A percentile compares a stretch with the other conserved stretches of the same genome.
Conservation (phyloP, 257 asterid genomes). For the Capsicum pubescens region DNA sequence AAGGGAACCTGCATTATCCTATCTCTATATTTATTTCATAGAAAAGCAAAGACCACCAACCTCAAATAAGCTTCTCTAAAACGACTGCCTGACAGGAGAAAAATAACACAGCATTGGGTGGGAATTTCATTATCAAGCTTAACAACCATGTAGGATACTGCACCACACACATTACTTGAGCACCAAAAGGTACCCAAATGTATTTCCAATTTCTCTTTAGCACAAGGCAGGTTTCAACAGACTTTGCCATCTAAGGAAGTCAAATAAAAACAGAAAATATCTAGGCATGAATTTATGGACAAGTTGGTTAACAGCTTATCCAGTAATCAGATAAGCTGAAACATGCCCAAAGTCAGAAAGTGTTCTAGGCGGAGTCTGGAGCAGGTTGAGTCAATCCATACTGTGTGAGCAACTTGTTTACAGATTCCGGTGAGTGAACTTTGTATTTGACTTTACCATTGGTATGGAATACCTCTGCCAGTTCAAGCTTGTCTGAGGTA, state of each 20-base stretch:
- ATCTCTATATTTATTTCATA: too few species aligned
- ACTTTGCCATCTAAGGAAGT: neutral
- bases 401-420: conserved; percentile 24
- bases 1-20: too few species aligned
- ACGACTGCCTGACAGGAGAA: neutral
- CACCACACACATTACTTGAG: neutral
- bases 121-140: neutral
- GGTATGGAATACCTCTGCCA: conserved; percentile 33
- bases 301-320: neutral
- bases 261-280: neutral
- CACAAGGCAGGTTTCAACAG: neutral
- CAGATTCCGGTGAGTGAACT: conserved; percentile 24
- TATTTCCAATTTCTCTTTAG: neutral
- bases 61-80: neutral
- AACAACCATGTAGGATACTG: neutral
- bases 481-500: conserved; percentile 33
- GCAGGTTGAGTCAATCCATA: conserved; percentile 33
- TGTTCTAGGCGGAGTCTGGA: neutral
- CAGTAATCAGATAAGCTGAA: neutral
- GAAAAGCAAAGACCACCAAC: neutral
- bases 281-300: neutral
- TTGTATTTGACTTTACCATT: conserved; percentile 32
- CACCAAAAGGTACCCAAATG: neutral
- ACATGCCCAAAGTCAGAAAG: neutral
- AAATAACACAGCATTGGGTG: neutral